A percentile compares a stretch with the other conserved stretches of the same genome.
Evolutionary conservation across 2,329 filamentous ascomycete species (phyloP).

Genomic region (Trichophyton equinum): DNA sequence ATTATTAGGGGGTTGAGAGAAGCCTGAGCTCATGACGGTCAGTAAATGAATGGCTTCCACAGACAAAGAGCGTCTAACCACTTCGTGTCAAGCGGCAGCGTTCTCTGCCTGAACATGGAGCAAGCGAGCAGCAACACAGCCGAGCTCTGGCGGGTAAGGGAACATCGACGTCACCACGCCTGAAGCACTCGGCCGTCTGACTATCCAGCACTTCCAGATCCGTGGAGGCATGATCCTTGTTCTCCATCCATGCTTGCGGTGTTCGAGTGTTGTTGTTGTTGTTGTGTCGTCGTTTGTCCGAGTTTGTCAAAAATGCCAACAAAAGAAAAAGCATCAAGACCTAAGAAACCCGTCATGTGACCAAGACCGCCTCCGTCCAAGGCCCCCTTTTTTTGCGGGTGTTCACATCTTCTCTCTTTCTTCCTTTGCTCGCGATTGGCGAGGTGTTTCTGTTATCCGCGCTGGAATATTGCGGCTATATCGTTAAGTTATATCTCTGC

Average conservation of each 20-base stretch:
- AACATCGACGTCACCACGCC: neutral
- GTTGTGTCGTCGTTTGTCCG: neutral
- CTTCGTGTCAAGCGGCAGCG: neutral
- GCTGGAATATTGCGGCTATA: neutral
- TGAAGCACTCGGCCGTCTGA: neutral
- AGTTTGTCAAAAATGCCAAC: neutral
- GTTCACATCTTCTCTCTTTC: neutral
- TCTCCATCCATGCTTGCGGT: neutral
- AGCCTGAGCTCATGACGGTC: neutral
- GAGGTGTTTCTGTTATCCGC: neutral
- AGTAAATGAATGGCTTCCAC: neutral
- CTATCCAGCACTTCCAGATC: neutral
- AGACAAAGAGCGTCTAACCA: neutral
- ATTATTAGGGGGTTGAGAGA: neutral
- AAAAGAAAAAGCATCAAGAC: neutral
- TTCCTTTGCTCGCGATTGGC: neutral
- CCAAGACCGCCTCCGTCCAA: neutral
- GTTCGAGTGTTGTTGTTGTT: neutral
- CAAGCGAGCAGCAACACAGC: neutral
- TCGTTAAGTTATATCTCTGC: neutral
- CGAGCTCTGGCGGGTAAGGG: neutral
- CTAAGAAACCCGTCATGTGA: neutral
- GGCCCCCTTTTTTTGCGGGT: neutral
- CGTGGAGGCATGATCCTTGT: neutral
- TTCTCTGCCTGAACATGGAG: neutral